These are phyloP conservation scores for Teunomyces gatunensis DNA, from an alignment of 805 yeast genomes.

Conservation along the genomic window DNA sequence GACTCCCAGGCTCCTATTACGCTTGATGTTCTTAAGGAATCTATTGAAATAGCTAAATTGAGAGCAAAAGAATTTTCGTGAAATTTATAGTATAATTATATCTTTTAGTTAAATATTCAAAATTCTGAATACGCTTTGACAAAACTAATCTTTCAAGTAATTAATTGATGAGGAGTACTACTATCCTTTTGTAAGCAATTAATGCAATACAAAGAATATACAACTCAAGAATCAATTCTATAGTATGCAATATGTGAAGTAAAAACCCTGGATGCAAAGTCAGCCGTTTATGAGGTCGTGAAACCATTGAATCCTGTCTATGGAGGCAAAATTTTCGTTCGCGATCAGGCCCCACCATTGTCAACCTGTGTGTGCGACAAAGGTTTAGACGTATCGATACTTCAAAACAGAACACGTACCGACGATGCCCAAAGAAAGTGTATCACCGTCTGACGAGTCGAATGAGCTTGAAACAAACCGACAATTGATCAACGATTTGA, in stretches of 20 bases:
- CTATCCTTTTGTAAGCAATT: no score
- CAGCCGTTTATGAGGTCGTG: no score
- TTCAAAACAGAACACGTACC: not conserved
- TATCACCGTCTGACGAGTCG: not conserved
- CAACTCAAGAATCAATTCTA: no score
- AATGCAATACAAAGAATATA: no score
- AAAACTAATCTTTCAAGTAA: no score
- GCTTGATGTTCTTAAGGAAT: slow-evolving; percentile 43
- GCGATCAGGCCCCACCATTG: slow-evolving; percentile 1
- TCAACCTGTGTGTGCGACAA: not conserved
- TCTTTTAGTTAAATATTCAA: not conserved
- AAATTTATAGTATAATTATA: not conserved
- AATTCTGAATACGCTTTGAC: not conserved
- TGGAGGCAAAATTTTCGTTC: slow-evolving; percentile 1
- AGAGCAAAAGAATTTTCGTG: slow-evolving; percentile 39
- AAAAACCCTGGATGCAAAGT: no score
- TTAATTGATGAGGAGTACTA: no score
- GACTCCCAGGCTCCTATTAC: slow-evolving; percentile 46
- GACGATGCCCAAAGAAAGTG: not conserved
- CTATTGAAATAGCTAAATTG: slow-evolving; percentile 46
- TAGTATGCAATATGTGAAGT: no score
- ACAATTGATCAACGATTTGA: slow-evolving; percentile 17
- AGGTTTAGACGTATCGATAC: not conserved
- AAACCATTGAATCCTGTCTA: not conserved
- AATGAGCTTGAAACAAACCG: slow-evolving; percentile 11